These are phyloP conservation scores for Fusarium bulbicola DNA, from an alignment of 2,329 filamentous ascomycete genomes.

Conservation along the genomic window DNA sequence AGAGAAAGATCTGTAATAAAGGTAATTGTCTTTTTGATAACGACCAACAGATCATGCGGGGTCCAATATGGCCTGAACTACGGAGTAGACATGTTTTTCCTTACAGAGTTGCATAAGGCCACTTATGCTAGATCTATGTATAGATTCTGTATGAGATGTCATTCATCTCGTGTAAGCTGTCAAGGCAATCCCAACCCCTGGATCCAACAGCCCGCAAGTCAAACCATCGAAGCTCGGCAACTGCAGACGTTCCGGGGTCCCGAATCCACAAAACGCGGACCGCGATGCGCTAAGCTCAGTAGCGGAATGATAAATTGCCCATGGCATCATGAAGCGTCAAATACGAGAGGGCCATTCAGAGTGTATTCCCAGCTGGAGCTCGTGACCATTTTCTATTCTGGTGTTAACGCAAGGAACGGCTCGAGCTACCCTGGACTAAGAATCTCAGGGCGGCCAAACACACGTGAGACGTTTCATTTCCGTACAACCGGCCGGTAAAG, in stretches of 20 bases:
- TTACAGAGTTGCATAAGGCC: not conserved
- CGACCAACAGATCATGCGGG: not conserved
- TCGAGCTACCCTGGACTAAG: not conserved
- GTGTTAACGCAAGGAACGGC: not conserved
- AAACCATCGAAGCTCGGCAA: not conserved
- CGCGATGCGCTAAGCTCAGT: not conserved
- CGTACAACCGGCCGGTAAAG: not conserved
- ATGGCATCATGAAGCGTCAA: not conserved
- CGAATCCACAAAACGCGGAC: not conserved
- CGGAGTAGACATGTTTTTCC: too few species aligned
- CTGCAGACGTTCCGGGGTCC: not conserved
- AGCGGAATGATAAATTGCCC: not conserved
- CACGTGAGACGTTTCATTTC: not conserved
- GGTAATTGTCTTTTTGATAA: fast-evolving
- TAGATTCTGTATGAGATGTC: not conserved
- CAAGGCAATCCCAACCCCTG: not conserved
- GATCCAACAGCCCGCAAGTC: not conserved
- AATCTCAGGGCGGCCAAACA: not conserved
- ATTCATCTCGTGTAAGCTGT: not conserved
- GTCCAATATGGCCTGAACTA: not conserved
- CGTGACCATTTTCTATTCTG: not conserved
- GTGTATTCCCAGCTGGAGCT: not conserved
- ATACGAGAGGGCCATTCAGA: not conserved
- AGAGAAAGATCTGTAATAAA: fast-evolving
- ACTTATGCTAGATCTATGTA: not conserved